Base-by-base conservation (phyloP, 257 asterid genomes). In the Verbascum thapsus region DNA sequence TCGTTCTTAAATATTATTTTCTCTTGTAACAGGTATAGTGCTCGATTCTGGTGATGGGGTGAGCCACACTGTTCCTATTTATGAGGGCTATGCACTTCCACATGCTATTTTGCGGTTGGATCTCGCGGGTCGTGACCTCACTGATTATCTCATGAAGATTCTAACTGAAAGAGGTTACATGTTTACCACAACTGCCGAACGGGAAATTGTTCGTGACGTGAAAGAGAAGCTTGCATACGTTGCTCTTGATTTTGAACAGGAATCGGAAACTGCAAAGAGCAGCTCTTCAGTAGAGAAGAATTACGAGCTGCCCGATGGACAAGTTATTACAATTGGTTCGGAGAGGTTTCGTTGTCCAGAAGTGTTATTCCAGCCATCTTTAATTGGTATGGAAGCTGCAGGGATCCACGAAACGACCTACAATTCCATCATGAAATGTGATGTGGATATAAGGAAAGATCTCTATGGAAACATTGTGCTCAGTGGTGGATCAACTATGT, bases 141-240 rank as follows among this genome's bases (percentile, higher is more conserved):
- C 78, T 0, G 78, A 72, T 45, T 72, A 66, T 35, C 73, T 72
- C 57, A 72, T 72, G 78, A 72, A 72, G 53, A 72, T 72, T 40
- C 73, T 72, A 22, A 72, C 78, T 4, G 78, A 72, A 40, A 60
- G 78, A 67, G 78, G 78, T n/a, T 73, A 73, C 78, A 73, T 73
- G 78, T 67, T 73, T 66, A 67, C 78, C 18, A 73, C 74, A 20
- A 43, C 78, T 8, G 78, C 78, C 0, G 78, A 73, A 22, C 70
- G 78, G 35, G 78, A 73, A 73, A 73, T 73, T 53, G 78, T 73
- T 13, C 78, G 78, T 53, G 78, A 73, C 54, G 50, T 73, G 55
- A 73, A 73, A 65, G 78, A 73, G 74, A 73, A 73, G 66, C 78
- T 73, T 26, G 61, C 78, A 3, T 73, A 73, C 3, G 55, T 73